Base-by-base conservation (phyloP, 148 eudicot genomes). In the Arbutus unedo region DNA sequence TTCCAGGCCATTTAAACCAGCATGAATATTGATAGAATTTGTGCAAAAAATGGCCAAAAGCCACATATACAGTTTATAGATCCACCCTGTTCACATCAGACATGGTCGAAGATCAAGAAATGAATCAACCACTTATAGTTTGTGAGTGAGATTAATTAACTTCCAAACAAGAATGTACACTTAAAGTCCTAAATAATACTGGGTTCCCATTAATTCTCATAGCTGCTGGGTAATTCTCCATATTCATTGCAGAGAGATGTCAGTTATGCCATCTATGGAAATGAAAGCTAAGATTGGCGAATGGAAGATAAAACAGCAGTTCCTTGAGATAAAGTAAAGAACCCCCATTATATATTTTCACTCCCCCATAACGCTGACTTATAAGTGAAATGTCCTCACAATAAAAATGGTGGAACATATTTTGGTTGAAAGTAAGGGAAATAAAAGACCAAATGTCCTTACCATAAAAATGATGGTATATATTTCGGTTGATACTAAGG, bases 1-100 rank as follows among this genome's bases (percentile, higher is more conserved):
- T 94, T 96, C 99, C 59, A 96, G 92, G 87, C 99, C 99, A 82
- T 96, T 96, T 78, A 96, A 71, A 84, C 99, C 99, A 85, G 99
- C 99, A 89, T 96, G 99, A 83, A 96, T 96, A 85, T 94, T 96
- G 84, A 94, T 93, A 41, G 97, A 94, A 79, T 96, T 96, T 76
- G 99, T 96, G 89, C 99, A 96, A 83, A 96, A 96, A 21, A 96
- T 91, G 53, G 95, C 98, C 95, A 94, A 83, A 74, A 96, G 95
- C 73, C 97, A 89, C 99, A 96, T 96, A 79, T 96, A 96, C 59
- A 96, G 86, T 82, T 94, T 96, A 84, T 96, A 96, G 48, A 92
- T 84, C 91, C 97, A 89, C 76, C 99, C 99, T 96, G 88, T 82
- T 38, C 68, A 84, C 50, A 86, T 31, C 79, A 53, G 6, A 74